phyloP scores from a whole-genome alignment of 208 protist genomes.

The Leishmania arabica region DNA sequence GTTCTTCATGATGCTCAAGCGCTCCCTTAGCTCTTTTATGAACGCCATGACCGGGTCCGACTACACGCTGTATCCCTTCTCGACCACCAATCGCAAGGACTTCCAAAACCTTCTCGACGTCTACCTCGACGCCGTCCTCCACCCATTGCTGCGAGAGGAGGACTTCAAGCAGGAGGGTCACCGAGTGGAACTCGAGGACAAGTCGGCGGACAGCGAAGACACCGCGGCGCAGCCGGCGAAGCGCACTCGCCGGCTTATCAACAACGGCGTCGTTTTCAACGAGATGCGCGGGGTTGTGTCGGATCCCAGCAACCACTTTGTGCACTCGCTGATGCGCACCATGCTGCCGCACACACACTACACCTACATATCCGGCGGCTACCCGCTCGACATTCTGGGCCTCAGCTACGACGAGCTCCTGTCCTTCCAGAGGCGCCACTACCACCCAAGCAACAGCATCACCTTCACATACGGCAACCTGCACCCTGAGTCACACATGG shows the following conservation, averaged over 20 bases:
- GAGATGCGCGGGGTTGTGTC: slow-evolving; percentile 94
- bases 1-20: slow-evolving; percentile 93
- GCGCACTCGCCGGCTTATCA: slow-evolving; percentile 42
- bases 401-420: slow-evolving; percentile 90
- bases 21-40: slow-evolving; percentile 92
- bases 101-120: slow-evolving; percentile 93
- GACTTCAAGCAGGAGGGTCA: slow-evolving; percentile 94
- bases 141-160: slow-evolving; percentile 85
- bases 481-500: slow-evolving; percentile 76
- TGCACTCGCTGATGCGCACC: slow-evolving; percentile 58
- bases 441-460: slow-evolving; percentile 93
- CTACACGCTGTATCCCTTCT: slow-evolving; percentile 95
- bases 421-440: slow-evolving; percentile 87
- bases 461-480: slow-evolving; percentile 90
- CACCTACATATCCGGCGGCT: slow-evolving; percentile 88
- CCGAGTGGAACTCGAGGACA: slow-evolving; percentile 78
- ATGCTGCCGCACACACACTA: slow-evolving; percentile 92
- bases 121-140: slow-evolving; percentile 94
- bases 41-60: slow-evolving; percentile 94
- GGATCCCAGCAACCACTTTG: slow-evolving; percentile 84
- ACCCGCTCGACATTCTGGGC: slow-evolving; percentile 84
- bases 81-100: slow-evolving; percentile 92
- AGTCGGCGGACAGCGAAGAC: slow-evolving; percentile 11
- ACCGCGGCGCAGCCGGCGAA: not conserved
- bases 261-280: slow-evolving; percentile 95